Base-by-base conservation (phyloP, 2,329 filamentous ascomycete genomes). In the Rachicladosporium sp. region DNA sequence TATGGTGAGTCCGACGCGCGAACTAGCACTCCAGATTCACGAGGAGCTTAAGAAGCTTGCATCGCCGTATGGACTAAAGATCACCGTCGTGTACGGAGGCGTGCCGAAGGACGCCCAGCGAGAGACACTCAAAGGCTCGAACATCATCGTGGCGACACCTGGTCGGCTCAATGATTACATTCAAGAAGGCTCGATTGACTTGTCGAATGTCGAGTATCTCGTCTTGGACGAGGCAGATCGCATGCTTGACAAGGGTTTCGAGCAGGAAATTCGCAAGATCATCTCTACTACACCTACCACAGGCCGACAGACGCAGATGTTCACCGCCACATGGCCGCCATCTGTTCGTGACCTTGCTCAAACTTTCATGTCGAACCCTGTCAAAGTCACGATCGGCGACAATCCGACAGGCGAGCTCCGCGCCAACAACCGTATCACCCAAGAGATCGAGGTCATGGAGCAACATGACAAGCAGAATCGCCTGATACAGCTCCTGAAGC, bases 171-270 rank as follows among this genome's bases (percentile, higher is more conserved):
- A 94, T 65, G 91, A 98, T 61, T 81, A 96, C 51, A 78, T 94
- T 56, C 76, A 80, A 36, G 89, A 96, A 57, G 85, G 82, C 40
- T 80, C 79, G 9, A 76, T 91, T 40, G 75, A 86, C 54, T 73
- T 96, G 33, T 77, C 74, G 46, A 76, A 76, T 47, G 81, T 80
- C 36, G 72, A 70, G 46, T 96, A 94, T 55, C 78, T 89, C 31
- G 89, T 96, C 1, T 76, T 98, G 5, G 91, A 98, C 57, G 91
- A 98, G 68, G 91, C 91, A 9, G 91, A 98, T 60, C 82, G 91
- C 47, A 96, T 98, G 91, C 74, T 98, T 33, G 91, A 98, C 65
- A 96, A 91, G 66, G 91, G 91, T 3, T 98, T 98, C 61, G 91
- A 96, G 63, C 85, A 95, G 48, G 87, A 93, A 51, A 93, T 98